Percentiles rank a stretch among this genome's conserved stretches.
Evolutionary conservation across 2,329 filamentous ascomycete species (phyloP).

Genomic region (Monosporascus sp.): DNA sequence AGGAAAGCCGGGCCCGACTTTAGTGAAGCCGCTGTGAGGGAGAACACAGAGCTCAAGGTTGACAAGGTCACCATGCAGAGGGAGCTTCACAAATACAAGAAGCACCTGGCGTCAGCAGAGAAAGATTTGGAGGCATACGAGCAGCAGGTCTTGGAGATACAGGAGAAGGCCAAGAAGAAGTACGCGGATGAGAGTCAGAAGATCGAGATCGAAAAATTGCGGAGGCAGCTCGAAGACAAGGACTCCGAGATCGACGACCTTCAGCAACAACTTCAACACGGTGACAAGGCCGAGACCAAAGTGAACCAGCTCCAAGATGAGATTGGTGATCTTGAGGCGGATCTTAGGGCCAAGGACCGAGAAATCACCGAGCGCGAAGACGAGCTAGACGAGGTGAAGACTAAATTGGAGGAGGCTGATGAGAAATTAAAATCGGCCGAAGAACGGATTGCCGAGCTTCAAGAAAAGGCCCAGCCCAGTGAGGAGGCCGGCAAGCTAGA

Average conservation of each 20-base stretch:
- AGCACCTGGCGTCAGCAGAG: constrained; percentile 75
- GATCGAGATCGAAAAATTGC: constrained; percentile 53
- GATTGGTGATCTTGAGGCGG: constrained; percentile 69
- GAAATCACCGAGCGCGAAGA: constrained; percentile 69
- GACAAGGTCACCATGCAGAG: constrained; percentile 81
- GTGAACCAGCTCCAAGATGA: constrained; percentile 66
- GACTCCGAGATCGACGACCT: constrained; percentile 58
- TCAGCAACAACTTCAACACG: constrained; percentile 51
- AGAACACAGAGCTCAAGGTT: constrained; percentile 95
- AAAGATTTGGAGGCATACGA: constrained; percentile 80
- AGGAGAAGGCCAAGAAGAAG: constrained; percentile 73
- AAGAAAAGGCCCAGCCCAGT: constrained; percentile 34
- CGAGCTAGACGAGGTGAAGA: constrained; percentile 62
- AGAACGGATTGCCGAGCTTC: constrained; percentile 14
- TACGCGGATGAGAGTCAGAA: constrained; percentile 67
- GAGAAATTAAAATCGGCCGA: constrained; percentile 32
- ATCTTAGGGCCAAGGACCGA: constrained; percentile 70
- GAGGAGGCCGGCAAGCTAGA: constrained; percentile 34
- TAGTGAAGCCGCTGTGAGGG: constrained; percentile 81
- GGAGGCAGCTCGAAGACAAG: constrained; percentile 49
- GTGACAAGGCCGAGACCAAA: constrained; percentile 51
- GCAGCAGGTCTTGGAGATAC: constrained; percentile 74
- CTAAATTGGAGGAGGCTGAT: constrained; percentile 41
- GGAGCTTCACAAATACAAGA: constrained; percentile 81
- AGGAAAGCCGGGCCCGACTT: constrained; percentile 83